Conservation (phyloP, 2,329 filamentous ascomycete genomes). For the Leptographium radiaticola region DNA sequence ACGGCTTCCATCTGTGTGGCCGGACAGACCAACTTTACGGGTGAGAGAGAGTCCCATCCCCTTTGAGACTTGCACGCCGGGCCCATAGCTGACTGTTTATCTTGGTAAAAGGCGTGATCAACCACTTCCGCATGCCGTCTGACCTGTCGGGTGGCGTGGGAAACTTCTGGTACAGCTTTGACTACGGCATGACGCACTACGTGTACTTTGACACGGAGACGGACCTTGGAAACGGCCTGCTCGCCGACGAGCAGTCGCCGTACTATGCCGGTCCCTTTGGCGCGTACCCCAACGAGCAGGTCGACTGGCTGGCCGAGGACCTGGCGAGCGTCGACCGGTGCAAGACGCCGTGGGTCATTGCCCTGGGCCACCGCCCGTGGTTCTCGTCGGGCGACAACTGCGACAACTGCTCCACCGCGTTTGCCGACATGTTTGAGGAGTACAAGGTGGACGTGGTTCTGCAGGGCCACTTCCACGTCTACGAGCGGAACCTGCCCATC, state of each 20-base stretch:
- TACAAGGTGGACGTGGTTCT: slow-evolving; percentile 11
- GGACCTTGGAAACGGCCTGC: slow-evolving; percentile 8
- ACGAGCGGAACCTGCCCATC: slow-evolving; percentile 15
- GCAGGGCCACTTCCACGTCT: slow-evolving; percentile 12
- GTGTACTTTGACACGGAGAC: slow-evolving; percentile 10
- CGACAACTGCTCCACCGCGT: slow-evolving; percentile 4
- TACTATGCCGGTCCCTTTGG: not conserved
- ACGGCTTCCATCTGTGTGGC: slow-evolving; percentile 31
- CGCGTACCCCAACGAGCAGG: not conserved
- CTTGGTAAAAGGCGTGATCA: not conserved
- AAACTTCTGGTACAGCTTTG: slow-evolving; percentile 13
- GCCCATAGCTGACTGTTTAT: too few relatives aligned
- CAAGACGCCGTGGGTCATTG: slow-evolving; percentile 36
- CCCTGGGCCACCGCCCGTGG: slow-evolving; percentile 35
- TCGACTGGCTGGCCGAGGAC: slow-evolving; percentile 28
- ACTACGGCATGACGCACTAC: slow-evolving; percentile 11
- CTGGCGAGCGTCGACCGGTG: slow-evolving; percentile 28
- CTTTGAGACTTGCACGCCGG: too few relatives aligned
- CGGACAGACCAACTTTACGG: slow-evolving; percentile 13
- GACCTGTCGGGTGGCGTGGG: slow-evolving; percentile 7
- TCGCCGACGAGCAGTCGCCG: slow-evolving; percentile 7
- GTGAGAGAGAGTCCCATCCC: not conserved
- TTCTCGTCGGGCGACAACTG: slow-evolving; percentile 16
- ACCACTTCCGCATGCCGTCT: slow-evolving; percentile 13
- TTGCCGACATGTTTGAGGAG: slow-evolving; percentile 6